A percentile compares a stretch with the other conserved stretches of the same genome.
These are phyloP conservation scores for Trifolium fragiferum DNA, from an alignment of 306 rosid species.

Conservation along the genomic window DNA sequence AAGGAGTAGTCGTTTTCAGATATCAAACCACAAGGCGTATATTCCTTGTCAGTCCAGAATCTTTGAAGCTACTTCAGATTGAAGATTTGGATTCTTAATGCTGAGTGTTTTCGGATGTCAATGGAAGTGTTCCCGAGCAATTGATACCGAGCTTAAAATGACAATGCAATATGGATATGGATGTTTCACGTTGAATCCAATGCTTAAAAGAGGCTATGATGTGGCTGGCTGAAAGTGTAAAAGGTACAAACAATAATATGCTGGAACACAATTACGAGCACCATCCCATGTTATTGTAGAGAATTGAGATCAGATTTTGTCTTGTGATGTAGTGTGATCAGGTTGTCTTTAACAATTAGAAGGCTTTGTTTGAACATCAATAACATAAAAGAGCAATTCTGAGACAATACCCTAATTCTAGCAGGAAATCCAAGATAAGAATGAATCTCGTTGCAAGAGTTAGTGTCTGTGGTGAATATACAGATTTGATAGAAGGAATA, in stretches of 20 bases:
- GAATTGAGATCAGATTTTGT: too few relatives aligned
- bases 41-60: constrained; percentile 79
- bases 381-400: too few relatives aligned
- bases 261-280: constrained; percentile 13
- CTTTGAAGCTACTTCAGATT: constrained; percentile 70
- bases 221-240: constrained; percentile 17
- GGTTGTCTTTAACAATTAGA: too few relatives aligned
- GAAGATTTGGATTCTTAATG: constrained; percentile 56
- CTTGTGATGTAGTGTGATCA: too few relatives aligned
- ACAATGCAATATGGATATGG: neutral
- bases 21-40: constrained; percentile 62
- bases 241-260: constrained; percentile 30
- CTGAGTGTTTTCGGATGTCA: constrained; percentile 35
- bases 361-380: too few relatives aligned
- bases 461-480: too few relatives aligned
- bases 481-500: too few relatives aligned
- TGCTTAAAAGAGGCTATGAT: constrained; percentile 17
- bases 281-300: too few relatives aligned
- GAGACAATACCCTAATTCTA: too few relatives aligned
- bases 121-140: constrained; percentile 13
- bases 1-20: constrained; percentile 92
- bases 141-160: constrained; percentile 36
- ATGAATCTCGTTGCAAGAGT: too few relatives aligned
- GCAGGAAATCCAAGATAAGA: too few relatives aligned
- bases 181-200: constrained; percentile 11